These are phyloP conservation scores for Rhizophora mangle DNA, from an alignment of 345 rosid species.

Conservation along the genomic window DNA sequence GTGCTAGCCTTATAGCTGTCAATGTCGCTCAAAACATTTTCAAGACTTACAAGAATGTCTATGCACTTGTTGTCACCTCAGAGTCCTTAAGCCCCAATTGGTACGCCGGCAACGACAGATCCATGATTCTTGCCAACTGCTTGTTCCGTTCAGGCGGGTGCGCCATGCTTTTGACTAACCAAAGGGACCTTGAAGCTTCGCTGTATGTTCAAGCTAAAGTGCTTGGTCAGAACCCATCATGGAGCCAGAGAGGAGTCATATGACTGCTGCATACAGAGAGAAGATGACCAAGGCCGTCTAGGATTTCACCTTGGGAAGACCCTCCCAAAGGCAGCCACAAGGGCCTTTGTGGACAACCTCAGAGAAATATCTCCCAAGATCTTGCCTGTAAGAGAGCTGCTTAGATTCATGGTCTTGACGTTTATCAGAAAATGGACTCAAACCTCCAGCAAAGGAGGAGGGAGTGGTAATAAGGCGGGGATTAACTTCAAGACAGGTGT, in stretches of 20 bases:
- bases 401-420: slow-evolving; percentile 40
- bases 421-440: slow-evolving; percentile 34
- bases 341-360: slow-evolving; percentile 73
- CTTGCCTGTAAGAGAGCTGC: slow-evolving; percentile 63
- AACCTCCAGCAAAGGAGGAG: slow-evolving; percentile 15
- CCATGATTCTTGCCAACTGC: slow-evolving; percentile 86
- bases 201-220: slow-evolving; percentile 66
- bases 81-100: slow-evolving; percentile 81
- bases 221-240: slow-evolving; percentile 82
- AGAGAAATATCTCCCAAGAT: slow-evolving; percentile 66
- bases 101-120: slow-evolving; percentile 76
- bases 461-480: slow-evolving; percentile 28
- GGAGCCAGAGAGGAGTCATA: slow-evolving; percentile 76
- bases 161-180: slow-evolving; percentile 68
- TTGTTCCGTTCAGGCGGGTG: slow-evolving; percentile 85
- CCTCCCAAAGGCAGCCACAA: slow-evolving; percentile 78
- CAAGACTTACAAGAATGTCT: slow-evolving; percentile 43
- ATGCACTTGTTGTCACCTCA: slow-evolving; percentile 63
- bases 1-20: slow-evolving; percentile 76
- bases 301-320: slow-evolving; percentile 72
- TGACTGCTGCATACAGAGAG: slow-evolving; percentile 64
- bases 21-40: slow-evolving; percentile 64
- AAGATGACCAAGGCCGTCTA: slow-evolving; percentile 57
- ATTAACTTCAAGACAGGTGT: slow-evolving; percentile 76
- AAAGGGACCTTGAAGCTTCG: slow-evolving; percentile 38